Conservation (phyloP, 768 basidiomycete species). For the Leccinum barrowsii region DNA sequence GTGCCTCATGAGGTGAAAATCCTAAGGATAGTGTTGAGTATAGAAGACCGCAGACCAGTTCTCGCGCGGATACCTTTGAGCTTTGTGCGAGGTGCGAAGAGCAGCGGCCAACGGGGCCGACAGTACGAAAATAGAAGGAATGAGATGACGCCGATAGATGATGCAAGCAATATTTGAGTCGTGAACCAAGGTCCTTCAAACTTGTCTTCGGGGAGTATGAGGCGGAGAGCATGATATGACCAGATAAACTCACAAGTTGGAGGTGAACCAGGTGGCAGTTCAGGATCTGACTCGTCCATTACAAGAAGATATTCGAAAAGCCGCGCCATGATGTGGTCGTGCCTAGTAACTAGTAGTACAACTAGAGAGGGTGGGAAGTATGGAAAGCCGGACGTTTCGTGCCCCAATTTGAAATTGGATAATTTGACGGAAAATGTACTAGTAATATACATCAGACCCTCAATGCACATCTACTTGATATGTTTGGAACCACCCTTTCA, state of each 20-base stretch:
- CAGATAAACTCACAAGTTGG: conserved; percentile 49
- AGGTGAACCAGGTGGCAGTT: conserved; percentile 59
- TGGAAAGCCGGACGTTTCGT: no score
- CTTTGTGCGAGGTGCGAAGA: conserved; percentile 92
- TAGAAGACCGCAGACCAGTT: background rate
- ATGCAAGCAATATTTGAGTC: conserved; percentile 81
- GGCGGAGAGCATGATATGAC: background rate
- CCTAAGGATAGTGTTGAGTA: conserved; percentile 41
- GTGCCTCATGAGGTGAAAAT: conserved; percentile 92
- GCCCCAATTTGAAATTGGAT: no score
- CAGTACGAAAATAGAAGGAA: conserved; percentile 89
- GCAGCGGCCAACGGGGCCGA: conserved; percentile 81
- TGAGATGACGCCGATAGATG: conserved; percentile 69
- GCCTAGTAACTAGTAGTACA: no score
- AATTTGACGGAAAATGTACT: no score
- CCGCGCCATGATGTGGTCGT: conserved; percentile 13
- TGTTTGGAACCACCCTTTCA: no score
- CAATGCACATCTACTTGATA: no score
- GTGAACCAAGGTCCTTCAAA: conserved; percentile 96
- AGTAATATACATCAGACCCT: no score
- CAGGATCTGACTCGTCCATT: conserved; percentile 35
- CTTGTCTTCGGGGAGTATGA: conserved; percentile 44
- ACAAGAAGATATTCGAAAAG: conserved; percentile 15
- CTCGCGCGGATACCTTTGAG: conserved; percentile 66
- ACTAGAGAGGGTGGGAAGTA: no score